Evolutionary conservation across 1,139 yeast species (phyloP), one percentile per base, ranked within the genome.

Genomic region (Magnusiomyces clavatus): DNA sequence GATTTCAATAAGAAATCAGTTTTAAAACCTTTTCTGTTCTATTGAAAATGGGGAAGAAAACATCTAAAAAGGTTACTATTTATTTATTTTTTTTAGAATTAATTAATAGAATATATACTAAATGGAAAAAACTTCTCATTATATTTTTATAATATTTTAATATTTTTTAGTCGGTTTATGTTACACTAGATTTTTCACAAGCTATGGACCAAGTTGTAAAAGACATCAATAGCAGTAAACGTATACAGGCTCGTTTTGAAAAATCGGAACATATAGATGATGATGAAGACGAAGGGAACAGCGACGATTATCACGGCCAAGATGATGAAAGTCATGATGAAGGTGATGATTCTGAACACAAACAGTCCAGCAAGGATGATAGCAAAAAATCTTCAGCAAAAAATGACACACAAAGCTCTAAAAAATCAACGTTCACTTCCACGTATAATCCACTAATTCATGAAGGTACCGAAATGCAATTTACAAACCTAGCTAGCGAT

Each of bases 401-500:
- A 41, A 41, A 41, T 14, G 31, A 24, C 31, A 24, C 31, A 5
- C 31, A 24, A 24, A 24, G 31, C 31, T 24, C 31, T 5, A 24
- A 24, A 24, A 24, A 24, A 8, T 24, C 31, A 24, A 24, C 31
- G 8, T 24, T 24, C 31, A 24, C 31, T 24, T 24, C 31, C 31
- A 24, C 31, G 8, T 24, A 5, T 24, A 24, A 24, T 24, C 31
- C 31, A 24, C 31, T 24, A 8, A 24, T 24, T 24, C 31, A 24
- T 24, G 20, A 43, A 31, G 46, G 34, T 20, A 12, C 48, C 11
- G 35, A 20, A 11, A 60, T 81, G 39, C 81, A 79, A 57, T 66
- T 76, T 17, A 73, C 82, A 8, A 83, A 83, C 0, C 63, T 82
- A 34, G 78, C 77, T 14, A 68, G 74, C 8, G 71, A 71, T 19